phyloP scores from a whole-genome alignment of 1,284 basidiomycete species.

The Termitomyces sp. region DNA sequence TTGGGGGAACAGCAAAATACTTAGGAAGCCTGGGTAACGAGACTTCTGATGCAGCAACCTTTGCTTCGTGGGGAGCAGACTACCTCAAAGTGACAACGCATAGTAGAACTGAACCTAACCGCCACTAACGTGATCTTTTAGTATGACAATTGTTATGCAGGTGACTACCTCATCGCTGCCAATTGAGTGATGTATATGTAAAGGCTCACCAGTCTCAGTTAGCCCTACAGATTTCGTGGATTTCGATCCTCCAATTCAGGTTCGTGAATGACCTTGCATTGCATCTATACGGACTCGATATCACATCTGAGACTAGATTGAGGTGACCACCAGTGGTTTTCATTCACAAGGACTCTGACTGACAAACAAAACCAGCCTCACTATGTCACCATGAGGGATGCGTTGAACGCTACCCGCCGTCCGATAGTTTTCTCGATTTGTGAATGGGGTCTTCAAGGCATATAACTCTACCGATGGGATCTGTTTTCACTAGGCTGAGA shows the following conservation, averaged over 20 bases:
- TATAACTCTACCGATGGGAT: background rate
- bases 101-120: background rate
- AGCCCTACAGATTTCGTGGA: conserved; percentile 42
- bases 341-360: background rate
- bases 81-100: conserved; percentile 37
- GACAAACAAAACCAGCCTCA: conserved; percentile 30
- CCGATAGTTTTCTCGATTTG: conserved; percentile 51
- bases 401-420: conserved; percentile 41
- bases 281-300: background rate
- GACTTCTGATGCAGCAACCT: conserved; percentile 37
- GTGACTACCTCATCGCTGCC: conserved; percentile 13
- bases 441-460: conserved; percentile 47
- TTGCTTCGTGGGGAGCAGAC: conserved; percentile 45
- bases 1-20: conserved; percentile 39
- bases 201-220: conserved; percentile 20
- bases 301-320: conserved; percentile 19
- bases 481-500: background rate
- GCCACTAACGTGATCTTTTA: conserved; percentile 11
- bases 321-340: conserved; percentile 23
- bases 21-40: conserved; percentile 42
- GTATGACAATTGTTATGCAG: conserved; percentile 47
- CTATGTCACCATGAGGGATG: conserved; percentile 47
- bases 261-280: conserved; percentile 15
- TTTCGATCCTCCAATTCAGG: conserved; percentile 36
- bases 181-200: background rate